Evolutionary conservation across 2,329 filamentous ascomycete genomes (phyloP), one percentile per base, ranked within the genome.

Genomic region (Penicillium sp.): DNA sequence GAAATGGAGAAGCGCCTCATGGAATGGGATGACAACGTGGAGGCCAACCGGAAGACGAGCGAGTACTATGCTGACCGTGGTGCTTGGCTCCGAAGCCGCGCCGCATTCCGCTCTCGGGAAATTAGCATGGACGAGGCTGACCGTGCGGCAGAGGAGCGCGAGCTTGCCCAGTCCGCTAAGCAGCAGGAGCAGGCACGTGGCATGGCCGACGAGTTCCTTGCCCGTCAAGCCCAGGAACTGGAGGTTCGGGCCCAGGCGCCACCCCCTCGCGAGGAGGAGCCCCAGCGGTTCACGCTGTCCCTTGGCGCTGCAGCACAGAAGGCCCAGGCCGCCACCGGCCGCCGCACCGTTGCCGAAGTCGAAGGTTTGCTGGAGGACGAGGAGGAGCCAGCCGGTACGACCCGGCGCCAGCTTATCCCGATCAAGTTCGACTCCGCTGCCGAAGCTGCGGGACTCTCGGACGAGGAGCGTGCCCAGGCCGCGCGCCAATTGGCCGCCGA

Each of bases 351-450:
- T 62, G 92, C 92, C 58, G 95, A 99, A 73, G 91, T 99, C 57
- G 95, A 98, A 80, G 92, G 92, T 35, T 82, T 99, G 0, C 82
- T 99, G 65, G 95, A 98, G 78, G 93, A 98, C 76, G 95, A 98
- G 76, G 95, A 98, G 72, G 90, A 95, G 63, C 81, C 81, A n/a
- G 86, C 90, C 52, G 80, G 83, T 52, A 84, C 84, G 22, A 85
- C 86, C 5, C 91, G 89, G 76, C 86, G 91, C 7, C 89, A 88
- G 59, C 87, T 96, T 54, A 84, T 95, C 38, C 90, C 92, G 3
- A 93, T 95, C 74, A 89, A 91, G 71, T 92, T 92, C 74, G 90
- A 93, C 73, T 86, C 87, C 5, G 82, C 85, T 11, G 82, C 86
- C 11, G 85, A 87, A 59, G 85, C 88, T 42, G 83, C 85, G 12